Percentiles rank a stretch among this genome's conserved stretches.
phyloP scores from a whole-genome alignment of 805 yeast genomes.

The Cyberlindnera petersonii region DNA sequence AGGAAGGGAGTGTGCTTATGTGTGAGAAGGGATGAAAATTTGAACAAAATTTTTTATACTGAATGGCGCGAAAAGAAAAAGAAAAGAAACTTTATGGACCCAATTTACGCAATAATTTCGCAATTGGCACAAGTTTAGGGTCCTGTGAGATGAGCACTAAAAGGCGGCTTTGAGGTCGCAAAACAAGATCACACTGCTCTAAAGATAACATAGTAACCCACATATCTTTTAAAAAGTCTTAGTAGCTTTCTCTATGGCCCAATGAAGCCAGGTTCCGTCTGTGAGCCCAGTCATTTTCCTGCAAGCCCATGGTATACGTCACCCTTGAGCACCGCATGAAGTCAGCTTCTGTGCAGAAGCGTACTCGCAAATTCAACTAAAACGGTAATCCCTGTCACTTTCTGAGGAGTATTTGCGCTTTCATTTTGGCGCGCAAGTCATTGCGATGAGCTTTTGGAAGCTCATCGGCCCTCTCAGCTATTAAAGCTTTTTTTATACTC shows the following conservation, averaged over 20 bases:
- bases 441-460: neutral
- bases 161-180: no score
- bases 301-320: neutral
- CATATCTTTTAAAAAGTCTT: no score
- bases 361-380: neutral
- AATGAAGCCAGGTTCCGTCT: no score
- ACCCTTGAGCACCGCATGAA: constrained; percentile 2
- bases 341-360: constrained; percentile 1
- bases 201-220: no score
- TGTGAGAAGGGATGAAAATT: constrained; percentile 8
- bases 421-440: neutral
- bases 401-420: neutral
- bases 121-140: neutral
- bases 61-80: neutral
- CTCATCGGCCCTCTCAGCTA: neutral
- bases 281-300: no score
- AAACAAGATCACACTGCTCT: no score
- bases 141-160: neutral
- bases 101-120: constrained; percentile 1
- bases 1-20: constrained; percentile 6
- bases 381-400: neutral
- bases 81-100: constrained; percentile 5
- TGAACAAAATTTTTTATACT: constrained; percentile 12
- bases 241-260: no score
- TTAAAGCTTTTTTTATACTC: no score